Evolutionary conservation across 148 eudicot genomes (phyloP).

Genomic region (Rhododendron simsii): DNA sequence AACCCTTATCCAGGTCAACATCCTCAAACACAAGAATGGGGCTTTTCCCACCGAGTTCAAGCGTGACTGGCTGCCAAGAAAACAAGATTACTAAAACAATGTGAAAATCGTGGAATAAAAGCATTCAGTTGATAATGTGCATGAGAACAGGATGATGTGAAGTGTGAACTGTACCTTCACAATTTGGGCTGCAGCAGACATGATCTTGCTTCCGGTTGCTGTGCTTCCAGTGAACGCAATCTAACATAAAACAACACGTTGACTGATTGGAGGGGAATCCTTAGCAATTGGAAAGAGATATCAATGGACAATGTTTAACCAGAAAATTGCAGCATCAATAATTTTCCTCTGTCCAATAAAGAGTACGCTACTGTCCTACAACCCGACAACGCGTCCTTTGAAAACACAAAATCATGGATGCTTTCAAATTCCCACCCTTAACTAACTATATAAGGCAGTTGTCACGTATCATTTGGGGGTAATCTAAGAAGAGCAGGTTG

Average conservation of each 20-base stretch:
- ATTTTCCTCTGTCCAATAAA: not conserved
- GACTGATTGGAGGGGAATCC: not conserved
- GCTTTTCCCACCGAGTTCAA: constrained; percentile 99
- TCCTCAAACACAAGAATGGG: constrained; percentile 95
- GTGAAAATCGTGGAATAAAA: not conserved
- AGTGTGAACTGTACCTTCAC: constrained; percentile 60
- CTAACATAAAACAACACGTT: constrained; percentile 36
- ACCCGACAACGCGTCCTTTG: not conserved
- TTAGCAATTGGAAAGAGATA: not conserved
- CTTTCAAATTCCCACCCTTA: not conserved
- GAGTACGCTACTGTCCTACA: not conserved
- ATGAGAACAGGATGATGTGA: not conserved
- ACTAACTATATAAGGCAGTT: not conserved
- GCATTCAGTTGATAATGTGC: not conserved
- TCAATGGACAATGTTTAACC: no score
- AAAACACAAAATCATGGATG: not conserved
- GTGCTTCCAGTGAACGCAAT: constrained; percentile 95
- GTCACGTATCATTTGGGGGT: not conserved
- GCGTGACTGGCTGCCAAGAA: constrained; percentile 79
- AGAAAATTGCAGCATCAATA: not conserved
- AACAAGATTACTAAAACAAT: constrained; percentile 9
- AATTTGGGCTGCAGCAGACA: constrained; percentile 86
- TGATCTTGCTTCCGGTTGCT: constrained; percentile 89
- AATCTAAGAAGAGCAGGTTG: not conserved
- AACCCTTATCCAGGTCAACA: constrained; percentile 89